Conservation (phyloP, 2,329 filamentous ascomycete species). For the Botrytis paeoniae region DNA sequence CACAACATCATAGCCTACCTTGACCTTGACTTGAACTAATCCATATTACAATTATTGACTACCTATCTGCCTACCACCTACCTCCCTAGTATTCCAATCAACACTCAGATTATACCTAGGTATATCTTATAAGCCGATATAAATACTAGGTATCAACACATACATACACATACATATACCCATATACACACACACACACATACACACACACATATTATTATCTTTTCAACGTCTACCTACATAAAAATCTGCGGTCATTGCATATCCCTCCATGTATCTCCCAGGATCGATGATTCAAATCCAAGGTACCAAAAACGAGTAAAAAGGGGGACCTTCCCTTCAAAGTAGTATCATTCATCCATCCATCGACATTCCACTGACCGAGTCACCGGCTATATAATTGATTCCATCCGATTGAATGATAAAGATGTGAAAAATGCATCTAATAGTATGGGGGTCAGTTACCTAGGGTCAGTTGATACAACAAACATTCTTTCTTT, state of each 20-base stretch:
- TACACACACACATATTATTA: not conserved
- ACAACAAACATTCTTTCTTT: not conserved
- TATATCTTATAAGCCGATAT: not conserved
- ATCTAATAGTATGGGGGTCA: not conserved
- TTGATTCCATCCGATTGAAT: slow-evolving; percentile 13
- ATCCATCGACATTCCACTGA: not conserved
- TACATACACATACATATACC: too few species aligned
- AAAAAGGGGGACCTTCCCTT: not conserved
- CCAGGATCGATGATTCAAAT: not conserved
- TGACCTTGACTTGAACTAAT: too few species aligned
- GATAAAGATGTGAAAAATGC: not conserved
- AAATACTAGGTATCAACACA: not conserved
- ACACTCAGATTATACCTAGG: not conserved
- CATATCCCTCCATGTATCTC: not conserved
- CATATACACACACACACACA: not conserved
- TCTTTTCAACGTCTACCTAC: not conserved
- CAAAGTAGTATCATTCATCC: not conserved
- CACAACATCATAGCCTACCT: not conserved
- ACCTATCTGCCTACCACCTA: too few species aligned
- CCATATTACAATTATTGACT: too few species aligned
- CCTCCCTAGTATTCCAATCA: not conserved
- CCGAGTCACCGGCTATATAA: slow-evolving; percentile 15
- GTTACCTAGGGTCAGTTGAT: not conserved
- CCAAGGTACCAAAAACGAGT: not conserved
- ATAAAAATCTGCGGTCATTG: not conserved